A percentile compares a stretch with the other conserved stretches of the same genome.
These are phyloP conservation scores for Colletotrichum sp. DNA, from an alignment of 2,329 filamentous ascomycete genomes.

Conservation along the genomic window DNA sequence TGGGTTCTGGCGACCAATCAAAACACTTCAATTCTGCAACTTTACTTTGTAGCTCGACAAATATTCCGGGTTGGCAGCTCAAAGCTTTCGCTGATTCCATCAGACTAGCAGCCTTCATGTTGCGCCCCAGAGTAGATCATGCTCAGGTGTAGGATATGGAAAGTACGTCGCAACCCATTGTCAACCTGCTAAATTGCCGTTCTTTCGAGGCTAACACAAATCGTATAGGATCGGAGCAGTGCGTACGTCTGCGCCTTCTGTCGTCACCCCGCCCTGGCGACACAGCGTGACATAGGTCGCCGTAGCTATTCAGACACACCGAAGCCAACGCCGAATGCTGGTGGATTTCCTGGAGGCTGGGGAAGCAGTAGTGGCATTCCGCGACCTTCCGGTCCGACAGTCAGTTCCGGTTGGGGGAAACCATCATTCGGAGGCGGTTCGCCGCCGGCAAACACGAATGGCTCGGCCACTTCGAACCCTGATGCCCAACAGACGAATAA, in stretches of 20 bases:
- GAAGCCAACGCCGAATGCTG: background rate
- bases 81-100: background rate
- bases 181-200: background rate
- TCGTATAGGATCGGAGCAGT: constrained; percentile 37
- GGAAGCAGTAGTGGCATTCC: background rate
- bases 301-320: constrained; percentile 17
- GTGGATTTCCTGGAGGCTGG: background rate
- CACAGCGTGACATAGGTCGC: background rate
- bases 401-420: constrained; percentile 7
- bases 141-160: constrained; percentile 47
- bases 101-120: constrained; percentile 7
- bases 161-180: constrained; percentile 32
- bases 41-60: background rate
- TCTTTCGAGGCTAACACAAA: constrained; percentile 4
- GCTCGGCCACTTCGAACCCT: background rate
- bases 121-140: constrained; percentile 30
- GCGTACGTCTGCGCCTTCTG: constrained; percentile 47
- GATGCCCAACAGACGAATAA: background rate
- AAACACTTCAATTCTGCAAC: background rate
- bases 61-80: background rate
- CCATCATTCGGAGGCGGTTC: background rate
- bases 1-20: constrained; percentile 1
- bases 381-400: background rate
- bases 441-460: background rate
- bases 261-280: constrained; percentile 27